A percentile compares a stretch with the other conserved stretches of the same genome.
phyloP scores from a whole-genome alignment of 192 early-diverging fungal species.

The Glomus cerebriforme region DNA sequence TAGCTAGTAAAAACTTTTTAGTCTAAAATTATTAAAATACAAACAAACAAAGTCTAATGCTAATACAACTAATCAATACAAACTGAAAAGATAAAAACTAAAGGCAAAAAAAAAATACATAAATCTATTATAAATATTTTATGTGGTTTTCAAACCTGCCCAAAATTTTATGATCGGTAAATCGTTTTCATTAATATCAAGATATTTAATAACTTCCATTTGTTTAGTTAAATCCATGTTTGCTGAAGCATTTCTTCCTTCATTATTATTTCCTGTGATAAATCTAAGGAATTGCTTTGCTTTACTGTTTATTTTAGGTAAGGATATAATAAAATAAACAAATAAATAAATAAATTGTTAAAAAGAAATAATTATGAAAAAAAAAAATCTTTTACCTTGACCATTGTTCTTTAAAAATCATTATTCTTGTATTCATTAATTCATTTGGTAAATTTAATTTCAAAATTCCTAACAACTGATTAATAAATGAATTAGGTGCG shows the following conservation, averaged over 20 bases:
- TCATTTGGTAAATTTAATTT: conserved; percentile 14
- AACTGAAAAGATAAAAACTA: background rate
- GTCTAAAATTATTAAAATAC: background rate
- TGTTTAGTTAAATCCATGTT: background rate
- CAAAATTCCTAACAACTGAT: conserved; percentile 26
- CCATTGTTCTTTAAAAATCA: conserved; percentile 32
- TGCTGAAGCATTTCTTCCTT: background rate
- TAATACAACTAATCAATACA: no score
- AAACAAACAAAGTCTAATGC: background rate
- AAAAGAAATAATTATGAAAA: background rate
- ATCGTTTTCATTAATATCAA: conserved; percentile 23
- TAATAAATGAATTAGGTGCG: conserved; percentile 19
- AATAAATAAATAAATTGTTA: background rate
- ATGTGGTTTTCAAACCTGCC: background rate
- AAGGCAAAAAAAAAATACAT: background rate
- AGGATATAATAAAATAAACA: background rate
- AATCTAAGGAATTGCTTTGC: conserved; percentile 15
- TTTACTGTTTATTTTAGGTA: conserved; percentile 22
- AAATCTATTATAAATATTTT: background rate
- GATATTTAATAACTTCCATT: conserved; percentile 15
- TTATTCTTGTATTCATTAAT: conserved; percentile 21
- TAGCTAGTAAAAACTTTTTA: background rate
- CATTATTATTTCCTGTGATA: background rate
- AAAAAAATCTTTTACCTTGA: background rate
- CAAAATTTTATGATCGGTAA: conserved; percentile 28